Evolutionary conservation across 208 protist species (phyloP).

Genomic region (Acanthamoeba culbertsoni): DNA sequence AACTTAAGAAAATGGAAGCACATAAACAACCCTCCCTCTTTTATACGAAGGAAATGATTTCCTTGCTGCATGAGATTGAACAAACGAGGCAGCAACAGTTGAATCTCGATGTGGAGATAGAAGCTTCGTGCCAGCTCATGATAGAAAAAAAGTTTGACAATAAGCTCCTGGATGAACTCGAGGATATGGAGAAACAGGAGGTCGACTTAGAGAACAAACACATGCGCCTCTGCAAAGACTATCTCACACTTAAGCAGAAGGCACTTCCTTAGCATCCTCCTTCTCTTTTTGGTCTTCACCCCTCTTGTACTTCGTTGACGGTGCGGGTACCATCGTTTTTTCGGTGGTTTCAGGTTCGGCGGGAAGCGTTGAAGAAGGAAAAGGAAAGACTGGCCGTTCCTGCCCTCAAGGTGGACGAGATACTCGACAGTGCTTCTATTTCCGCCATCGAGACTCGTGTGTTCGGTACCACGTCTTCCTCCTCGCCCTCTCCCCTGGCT

Average conservation of each 20-base stretch:
- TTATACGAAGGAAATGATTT: neutral
- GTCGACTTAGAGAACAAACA: neutral
- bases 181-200: neutral
- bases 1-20: too few relatives aligned
- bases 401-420: neutral
- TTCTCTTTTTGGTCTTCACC: neutral
- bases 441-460: neutral
- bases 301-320: neutral
- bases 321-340: too few relatives aligned
- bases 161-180: constrained; percentile 5
- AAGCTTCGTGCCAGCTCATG: neutral
- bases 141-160: constrained; percentile 8
- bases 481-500: neutral
- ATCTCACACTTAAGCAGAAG: neutral
- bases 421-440: neutral
- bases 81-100: neutral
- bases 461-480: neutral
- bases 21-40: neutral
- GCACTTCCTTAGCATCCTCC: neutral
- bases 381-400: neutral
- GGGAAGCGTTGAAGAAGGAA: neutral
- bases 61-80: neutral
- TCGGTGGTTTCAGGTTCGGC: too few relatives aligned
- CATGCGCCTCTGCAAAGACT: constrained; percentile 1
- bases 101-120: neutral